These are phyloP conservation scores for Sapria himalayana DNA, from an alignment of 345 rosid species.

Conservation along the genomic window DNA sequence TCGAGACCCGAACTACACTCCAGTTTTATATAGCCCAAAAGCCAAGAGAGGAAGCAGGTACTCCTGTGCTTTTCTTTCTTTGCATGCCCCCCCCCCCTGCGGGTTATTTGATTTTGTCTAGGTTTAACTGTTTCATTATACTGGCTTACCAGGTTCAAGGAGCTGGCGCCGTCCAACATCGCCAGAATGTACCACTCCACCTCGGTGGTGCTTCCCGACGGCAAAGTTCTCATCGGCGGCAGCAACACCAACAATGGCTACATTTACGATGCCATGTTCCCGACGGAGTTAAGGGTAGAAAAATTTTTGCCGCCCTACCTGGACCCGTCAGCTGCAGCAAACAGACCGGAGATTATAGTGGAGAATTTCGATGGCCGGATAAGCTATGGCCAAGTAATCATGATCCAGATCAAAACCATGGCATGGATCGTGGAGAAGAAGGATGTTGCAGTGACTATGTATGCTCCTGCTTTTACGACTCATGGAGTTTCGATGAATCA, in stretches of 20 bases:
- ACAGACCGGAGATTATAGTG: constrained; percentile 16
- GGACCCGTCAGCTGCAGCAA: constrained; percentile 13
- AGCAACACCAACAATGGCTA: constrained; percentile 60
- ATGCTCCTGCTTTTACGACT: constrained; percentile 50
- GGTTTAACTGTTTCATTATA: no score
- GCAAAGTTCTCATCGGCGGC: constrained; percentile 36
- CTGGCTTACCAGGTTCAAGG: constrained; percentile 21
- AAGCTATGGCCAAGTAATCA: constrained; percentile 11
- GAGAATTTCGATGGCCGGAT: constrained; percentile 5
- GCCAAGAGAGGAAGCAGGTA: constrained; percentile 8
- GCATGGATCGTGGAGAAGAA: not conserved
- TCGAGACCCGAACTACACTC: constrained; percentile 39
- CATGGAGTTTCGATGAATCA: constrained; percentile 54
- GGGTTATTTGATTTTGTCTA: no score
- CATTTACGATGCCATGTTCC: constrained; percentile 24
- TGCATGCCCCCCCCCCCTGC: no score
- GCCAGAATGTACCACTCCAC: constrained; percentile 59
- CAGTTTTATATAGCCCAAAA: constrained; percentile 22
- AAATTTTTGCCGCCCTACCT: constrained; percentile 61
- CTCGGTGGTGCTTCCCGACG: constrained; percentile 33
- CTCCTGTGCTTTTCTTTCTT: no score
- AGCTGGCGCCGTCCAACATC: constrained; percentile 18
- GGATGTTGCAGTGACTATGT: constrained; percentile 22
- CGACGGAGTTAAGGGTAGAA: constrained; percentile 50
- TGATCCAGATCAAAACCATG: constrained; percentile 9